phyloP scores from a whole-genome alignment of 2,329 filamentous ascomycete genomes.

The Anthostomella pinea region DNA sequence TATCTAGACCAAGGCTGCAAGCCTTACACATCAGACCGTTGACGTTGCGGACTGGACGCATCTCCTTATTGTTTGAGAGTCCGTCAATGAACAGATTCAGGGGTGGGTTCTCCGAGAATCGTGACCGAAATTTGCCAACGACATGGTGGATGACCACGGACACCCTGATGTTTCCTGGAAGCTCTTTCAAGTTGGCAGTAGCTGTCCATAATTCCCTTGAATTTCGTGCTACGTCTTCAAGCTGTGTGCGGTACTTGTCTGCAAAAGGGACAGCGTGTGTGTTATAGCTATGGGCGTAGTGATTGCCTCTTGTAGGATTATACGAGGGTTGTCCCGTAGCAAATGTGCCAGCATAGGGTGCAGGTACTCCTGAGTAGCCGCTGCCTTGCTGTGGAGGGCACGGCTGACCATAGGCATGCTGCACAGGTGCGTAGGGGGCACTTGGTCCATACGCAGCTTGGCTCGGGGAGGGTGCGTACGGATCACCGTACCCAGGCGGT shows the following conservation, averaged over 20 bases:
- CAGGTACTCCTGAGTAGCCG: conserved; percentile 5
- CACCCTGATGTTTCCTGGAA: conserved; percentile 61
- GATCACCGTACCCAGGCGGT: conserved; percentile 22
- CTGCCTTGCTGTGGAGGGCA: conserved; percentile 8
- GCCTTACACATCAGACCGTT: conserved; percentile 54
- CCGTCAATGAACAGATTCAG: conserved; percentile 59
- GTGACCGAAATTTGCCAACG: conserved; percentile 53
- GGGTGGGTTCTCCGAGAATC: conserved; percentile 55
- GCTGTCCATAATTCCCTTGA: conserved; percentile 62
- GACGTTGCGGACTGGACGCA: conserved; percentile 54
- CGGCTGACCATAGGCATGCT: conserved; percentile 8
- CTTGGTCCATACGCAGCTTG: conserved; percentile 9
- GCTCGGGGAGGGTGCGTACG: conserved; percentile 10
- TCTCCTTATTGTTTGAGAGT: conserved; percentile 53
- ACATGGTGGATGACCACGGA: conserved; percentile 63
- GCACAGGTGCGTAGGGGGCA: conserved; percentile 6
- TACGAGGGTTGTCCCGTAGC: conserved; percentile 7
- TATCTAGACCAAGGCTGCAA: conserved; percentile 42
- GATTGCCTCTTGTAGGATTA: conserved; percentile 11
- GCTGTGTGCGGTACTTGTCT: conserved; percentile 42
- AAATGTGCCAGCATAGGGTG: conserved; percentile 7
- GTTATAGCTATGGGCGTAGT: conserved; percentile 23
- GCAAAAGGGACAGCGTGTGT: no score
- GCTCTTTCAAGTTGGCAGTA: conserved; percentile 56
- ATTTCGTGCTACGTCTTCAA: conserved; percentile 52